Evolutionary conservation across 805 yeast species (phyloP).

Genomic region (Candida saitoana): DNA sequence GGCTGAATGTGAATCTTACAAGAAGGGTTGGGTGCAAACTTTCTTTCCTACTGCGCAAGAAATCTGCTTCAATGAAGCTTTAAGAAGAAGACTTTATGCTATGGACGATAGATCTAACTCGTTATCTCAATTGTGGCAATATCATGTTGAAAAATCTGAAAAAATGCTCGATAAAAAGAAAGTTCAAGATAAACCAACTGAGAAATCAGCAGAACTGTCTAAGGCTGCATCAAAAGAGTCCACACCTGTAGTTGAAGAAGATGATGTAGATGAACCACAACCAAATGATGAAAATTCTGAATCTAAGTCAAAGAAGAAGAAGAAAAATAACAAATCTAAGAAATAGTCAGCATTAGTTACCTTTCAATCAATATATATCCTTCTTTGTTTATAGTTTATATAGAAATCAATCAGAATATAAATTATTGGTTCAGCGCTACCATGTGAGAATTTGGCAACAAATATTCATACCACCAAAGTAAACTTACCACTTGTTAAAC

Average conservation of each 20-base stretch:
- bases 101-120: constrained; percentile 38
- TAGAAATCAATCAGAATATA: too few species aligned
- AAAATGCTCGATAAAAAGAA: constrained; percentile 7
- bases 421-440: too few species aligned
- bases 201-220: not conserved
- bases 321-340: constrained; percentile 8
- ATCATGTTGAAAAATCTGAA: constrained; percentile 17
- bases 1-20: constrained; percentile 65
- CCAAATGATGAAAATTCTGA: not conserved
- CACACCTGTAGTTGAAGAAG: constrained; percentile 3
- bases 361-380: not conserved
- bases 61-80: constrained; percentile 86
- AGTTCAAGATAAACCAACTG: not conserved
- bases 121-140: constrained; percentile 35
- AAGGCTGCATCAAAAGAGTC: not conserved
- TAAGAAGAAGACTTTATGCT: constrained; percentile 64
- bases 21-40: constrained; percentile 75
- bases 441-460: too few species aligned
- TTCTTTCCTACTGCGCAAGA: constrained; percentile 81
- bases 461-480: too few species aligned
- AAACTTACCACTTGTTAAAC: too few species aligned
- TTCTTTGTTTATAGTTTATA: not conserved
- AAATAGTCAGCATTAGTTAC: not conserved
- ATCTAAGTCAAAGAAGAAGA: constrained; percentile 9
- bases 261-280: not conserved